Evolutionary conservation across 345 rosid species (phyloP).

Genomic region (Corchorus capsularis): DNA sequence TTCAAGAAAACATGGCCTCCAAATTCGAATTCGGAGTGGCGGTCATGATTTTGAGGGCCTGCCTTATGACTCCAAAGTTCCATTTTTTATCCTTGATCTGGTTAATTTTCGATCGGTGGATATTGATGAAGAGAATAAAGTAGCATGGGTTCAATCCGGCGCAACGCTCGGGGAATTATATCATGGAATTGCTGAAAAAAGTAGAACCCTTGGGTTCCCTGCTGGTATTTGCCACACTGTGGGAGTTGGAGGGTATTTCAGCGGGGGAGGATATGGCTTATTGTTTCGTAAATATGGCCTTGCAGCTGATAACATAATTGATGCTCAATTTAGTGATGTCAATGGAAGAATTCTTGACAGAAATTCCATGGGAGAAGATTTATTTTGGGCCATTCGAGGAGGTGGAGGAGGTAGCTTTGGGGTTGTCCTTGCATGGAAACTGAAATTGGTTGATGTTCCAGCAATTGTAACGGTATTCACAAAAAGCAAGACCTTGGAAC

Average conservation of each 20-base stretch:
- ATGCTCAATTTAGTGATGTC: too few species aligned
- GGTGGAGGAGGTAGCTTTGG: too few species aligned
- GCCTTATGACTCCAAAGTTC: not conserved
- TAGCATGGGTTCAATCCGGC: slow-evolving; percentile 3
- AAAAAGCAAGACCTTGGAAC: too few species aligned
- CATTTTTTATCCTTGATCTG: not conserved
- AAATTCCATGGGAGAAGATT: too few species aligned
- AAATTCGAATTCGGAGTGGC: not conserved
- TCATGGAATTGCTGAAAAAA: not conserved
- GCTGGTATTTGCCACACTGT: not conserved
- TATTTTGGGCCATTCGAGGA: too few species aligned
- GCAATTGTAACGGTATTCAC: too few species aligned
- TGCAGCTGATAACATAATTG: too few species aligned
- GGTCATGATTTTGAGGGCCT: not conserved
- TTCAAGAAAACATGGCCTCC: not conserved
- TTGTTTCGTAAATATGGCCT: too few species aligned
- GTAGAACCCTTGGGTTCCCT: not conserved
- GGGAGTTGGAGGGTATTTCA: not conserved
- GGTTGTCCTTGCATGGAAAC: too few species aligned
- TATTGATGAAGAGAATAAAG: not conserved
- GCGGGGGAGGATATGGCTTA: too few species aligned
- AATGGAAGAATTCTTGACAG: too few species aligned
- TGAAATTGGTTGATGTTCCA: too few species aligned
- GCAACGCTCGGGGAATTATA: not conserved
- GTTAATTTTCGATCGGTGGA: not conserved